Conservation (phyloP, 495 filamentous ascomycete genomes). For the Aspergillus conjunctus region DNA sequence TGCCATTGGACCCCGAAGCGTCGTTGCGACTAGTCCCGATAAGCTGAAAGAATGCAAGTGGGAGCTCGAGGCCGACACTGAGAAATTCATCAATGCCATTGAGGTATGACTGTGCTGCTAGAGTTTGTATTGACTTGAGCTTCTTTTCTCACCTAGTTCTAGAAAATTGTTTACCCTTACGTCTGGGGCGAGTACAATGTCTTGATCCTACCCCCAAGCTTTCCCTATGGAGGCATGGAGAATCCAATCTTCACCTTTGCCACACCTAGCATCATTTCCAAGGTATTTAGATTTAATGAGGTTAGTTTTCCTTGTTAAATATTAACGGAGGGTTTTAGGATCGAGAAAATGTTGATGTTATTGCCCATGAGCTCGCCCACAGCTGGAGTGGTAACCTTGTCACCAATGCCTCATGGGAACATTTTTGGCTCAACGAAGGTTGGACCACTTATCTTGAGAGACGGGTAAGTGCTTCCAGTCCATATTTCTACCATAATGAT, state of each 20-base stretch:
- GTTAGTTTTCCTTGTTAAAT: background rate
- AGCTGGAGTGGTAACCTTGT: constrained; percentile 95
- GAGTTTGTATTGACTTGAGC: constrained; percentile 5
- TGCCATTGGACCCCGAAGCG: constrained; percentile 79
- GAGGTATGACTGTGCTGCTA: constrained; percentile 53
- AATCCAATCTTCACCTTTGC: constrained; percentile 93
- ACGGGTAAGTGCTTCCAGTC: constrained; percentile 46
- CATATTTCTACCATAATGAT: background rate
- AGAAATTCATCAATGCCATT: constrained; percentile 84
- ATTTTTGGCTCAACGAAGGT: constrained; percentile 96
- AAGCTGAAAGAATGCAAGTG: constrained; percentile 81
- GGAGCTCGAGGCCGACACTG: constrained; percentile 87
- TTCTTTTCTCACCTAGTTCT: constrained; percentile 7
- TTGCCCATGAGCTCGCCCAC: constrained; percentile 91
- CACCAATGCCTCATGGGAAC: constrained; percentile 89
- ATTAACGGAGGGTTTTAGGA: constrained; percentile 49
- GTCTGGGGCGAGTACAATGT: constrained; percentile 95
- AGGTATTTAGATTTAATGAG: constrained; percentile 36
- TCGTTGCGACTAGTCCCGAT: constrained; percentile 83
- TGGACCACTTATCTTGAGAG: constrained; percentile 96
- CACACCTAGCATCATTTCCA: constrained; percentile 87
- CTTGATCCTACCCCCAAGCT: constrained; percentile 84
- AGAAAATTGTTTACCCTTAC: constrained; percentile 82
- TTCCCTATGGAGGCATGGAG: constrained; percentile 92
- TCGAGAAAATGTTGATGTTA: constrained; percentile 91